Evolutionary conservation across 2,329 filamentous ascomycete species (phyloP), one percentile per base, ranked within the genome.

Genomic region (Cytospora piceicola): DNA sequence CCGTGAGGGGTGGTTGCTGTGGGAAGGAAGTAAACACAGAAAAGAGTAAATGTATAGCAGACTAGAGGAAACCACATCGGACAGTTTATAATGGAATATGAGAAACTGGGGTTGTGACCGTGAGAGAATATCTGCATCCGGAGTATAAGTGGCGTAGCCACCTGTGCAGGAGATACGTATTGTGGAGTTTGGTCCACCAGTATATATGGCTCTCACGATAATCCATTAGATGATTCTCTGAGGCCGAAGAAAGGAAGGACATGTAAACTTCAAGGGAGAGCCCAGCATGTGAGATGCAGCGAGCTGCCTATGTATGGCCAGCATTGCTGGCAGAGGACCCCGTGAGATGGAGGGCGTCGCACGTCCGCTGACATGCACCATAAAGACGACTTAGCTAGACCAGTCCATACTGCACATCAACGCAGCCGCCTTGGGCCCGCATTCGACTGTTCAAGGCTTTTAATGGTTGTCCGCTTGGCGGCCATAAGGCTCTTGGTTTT

Each of bases 261-360:
- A 32, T 24, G 20, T 32, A 30, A 20, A 46, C 27, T 32, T 20
- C 22, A 32, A 20, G 9, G 17, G 52, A 30, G 15, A n/a, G 32
- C 32, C 36, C 8, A 17, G 17, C 53, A 52, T 53, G 49, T 55
- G 51, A 20, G 49, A 55, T 17, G 59, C 46, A 51, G 59, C 56
- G 52, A 22, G 27, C 36, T 27, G 9, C 11, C 29, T 27, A 56
- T 24, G 52, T 36, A 36, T 39, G 27, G 60, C 60, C 53, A 57
- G 39, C 60, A 63, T 39, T 57, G 22, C 53, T 32, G 52, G 60
- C 49, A n/a, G 5, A 53, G 20, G 34, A 15, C 36, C 59, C 59
- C 12, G 2, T 8, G 52, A 27, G 59, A 55, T n/a, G 3, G 39
- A 22, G 27, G n/a, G 6, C 29, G 24, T 24, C 27, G 24, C 8